A percentile compares a stretch with the other conserved stretches of the same genome.
Conservation (phyloP, 495 filamentous ascomycete species). For the Sporormia fimetaria region DNA sequence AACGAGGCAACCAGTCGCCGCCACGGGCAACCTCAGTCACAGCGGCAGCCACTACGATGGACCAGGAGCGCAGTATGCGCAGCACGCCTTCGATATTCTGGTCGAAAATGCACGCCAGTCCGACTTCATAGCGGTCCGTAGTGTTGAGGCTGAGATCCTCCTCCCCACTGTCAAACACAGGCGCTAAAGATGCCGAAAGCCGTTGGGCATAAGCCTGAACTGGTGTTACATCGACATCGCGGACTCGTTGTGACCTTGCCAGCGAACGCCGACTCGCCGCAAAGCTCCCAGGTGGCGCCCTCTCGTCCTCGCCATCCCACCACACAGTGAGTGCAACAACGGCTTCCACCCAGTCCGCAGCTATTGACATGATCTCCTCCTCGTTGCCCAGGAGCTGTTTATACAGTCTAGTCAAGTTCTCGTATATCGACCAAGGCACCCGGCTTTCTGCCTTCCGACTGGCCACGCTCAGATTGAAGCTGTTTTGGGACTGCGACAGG, state of each 20-base stretch:
- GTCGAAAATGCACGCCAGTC: constrained; percentile 65
- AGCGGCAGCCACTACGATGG: constrained; percentile 58
- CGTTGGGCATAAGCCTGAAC: constrained; percentile 43
- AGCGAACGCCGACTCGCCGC: constrained; percentile 30
- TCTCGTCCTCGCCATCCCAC: constrained; percentile 72
- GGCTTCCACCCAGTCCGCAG: constrained; percentile 82
- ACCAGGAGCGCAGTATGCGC: constrained; percentile 64
- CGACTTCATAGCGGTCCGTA: constrained; percentile 60
- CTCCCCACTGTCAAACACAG: constrained; percentile 38
- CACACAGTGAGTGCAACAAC: constrained; percentile 67
- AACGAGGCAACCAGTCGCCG: constrained; percentile 58
- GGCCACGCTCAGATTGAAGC: constrained; percentile 43
- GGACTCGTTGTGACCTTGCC: constrained; percentile 21
- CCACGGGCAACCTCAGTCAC: constrained; percentile 67
- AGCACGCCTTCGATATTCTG: constrained; percentile 63
- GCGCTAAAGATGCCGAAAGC: constrained; percentile 41
- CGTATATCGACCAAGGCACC: constrained; percentile 78
- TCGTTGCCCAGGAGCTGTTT: constrained; percentile 60
- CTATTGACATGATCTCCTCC: constrained; percentile 53
- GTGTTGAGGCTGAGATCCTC: constrained; percentile 58
- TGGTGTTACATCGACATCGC: constrained; percentile 38
- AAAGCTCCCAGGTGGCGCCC: constrained; percentile 31
- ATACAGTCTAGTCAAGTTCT: constrained; percentile 64
- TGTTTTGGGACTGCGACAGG: constrained; percentile 30
- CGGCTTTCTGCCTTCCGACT: constrained; percentile 66